These are phyloP conservation scores for Macrophomina phaseolina DNA, from an alignment of 2,329 filamentous ascomycete species.

Conservation along the genomic window DNA sequence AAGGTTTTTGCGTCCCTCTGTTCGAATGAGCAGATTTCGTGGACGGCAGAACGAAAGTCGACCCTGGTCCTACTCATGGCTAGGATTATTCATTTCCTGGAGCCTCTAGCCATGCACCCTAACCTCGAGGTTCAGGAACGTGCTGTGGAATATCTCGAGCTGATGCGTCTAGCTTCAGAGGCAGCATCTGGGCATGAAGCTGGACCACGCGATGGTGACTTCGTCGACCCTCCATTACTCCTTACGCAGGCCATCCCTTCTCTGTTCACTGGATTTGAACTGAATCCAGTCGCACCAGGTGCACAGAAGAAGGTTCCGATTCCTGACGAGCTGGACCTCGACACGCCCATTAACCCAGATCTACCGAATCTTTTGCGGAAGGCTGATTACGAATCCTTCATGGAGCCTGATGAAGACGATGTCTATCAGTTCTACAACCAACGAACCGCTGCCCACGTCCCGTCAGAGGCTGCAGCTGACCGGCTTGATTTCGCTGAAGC, in stretches of 20 bases:
- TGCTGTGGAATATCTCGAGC: constrained; percentile 88
- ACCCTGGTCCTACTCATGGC: constrained; percentile 78
- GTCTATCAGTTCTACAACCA: constrained; percentile 55
- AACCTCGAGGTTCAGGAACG: constrained; percentile 94
- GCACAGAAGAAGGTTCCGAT: constrained; percentile 87
- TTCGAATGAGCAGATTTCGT: constrained; percentile 67
- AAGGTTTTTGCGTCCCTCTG: constrained; percentile 82
- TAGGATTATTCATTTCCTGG: constrained; percentile 80
- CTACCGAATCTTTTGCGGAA: constrained; percentile 69
- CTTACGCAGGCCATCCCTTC: constrained; percentile 90
- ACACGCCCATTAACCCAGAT: constrained; percentile 80
- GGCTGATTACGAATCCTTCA: constrained; percentile 52
- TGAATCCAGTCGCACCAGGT: constrained; percentile 85
- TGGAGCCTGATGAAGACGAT: constrained; percentile 49
- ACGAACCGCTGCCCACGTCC: constrained; percentile 39
- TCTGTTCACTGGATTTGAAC: constrained; percentile 82
- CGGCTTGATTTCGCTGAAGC: constrained; percentile 47
- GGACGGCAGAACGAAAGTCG: constrained; percentile 76
- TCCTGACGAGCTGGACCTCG: constrained; percentile 76
- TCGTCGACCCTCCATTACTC: constrained; percentile 78
- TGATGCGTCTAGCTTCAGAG: constrained; percentile 85
- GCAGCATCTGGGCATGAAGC: constrained; percentile 72
- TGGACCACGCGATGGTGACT: constrained; percentile 64
- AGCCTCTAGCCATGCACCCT: constrained; percentile 79
- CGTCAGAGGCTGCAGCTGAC: constrained; percentile 47